These are phyloP conservation scores for Echria macrotheca DNA, from an alignment of 495 filamentous ascomycete genomes.

Conservation along the genomic window DNA sequence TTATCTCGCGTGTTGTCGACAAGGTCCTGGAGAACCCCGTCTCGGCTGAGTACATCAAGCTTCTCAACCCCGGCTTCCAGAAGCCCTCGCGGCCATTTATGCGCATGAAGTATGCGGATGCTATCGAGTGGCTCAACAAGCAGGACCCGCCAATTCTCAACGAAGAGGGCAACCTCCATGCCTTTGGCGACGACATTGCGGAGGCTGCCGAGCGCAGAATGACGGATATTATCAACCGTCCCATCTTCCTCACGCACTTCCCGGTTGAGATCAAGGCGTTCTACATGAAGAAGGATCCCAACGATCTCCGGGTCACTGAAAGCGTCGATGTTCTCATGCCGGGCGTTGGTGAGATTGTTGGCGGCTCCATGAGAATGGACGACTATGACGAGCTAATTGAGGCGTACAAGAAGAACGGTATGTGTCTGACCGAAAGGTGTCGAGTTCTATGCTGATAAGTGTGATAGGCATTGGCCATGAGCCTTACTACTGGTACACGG, in stretches of 20 bases:
- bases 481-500: conserved; percentile 98
- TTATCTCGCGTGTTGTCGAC: conserved; percentile 85
- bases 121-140: conserved; percentile 86
- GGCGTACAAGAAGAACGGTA: conserved; percentile 76
- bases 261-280: conserved; percentile 97
- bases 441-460: background rate
- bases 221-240: conserved; percentile 92
- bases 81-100: conserved; percentile 79
- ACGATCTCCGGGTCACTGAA: conserved; percentile 86
- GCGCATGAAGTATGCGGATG: conserved; percentile 92
- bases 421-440: background rate
- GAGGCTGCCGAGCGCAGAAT: conserved; percentile 95
- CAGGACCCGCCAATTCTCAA: conserved; percentile 75
- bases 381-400: conserved; percentile 86
- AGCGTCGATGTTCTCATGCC: conserved; percentile 96
- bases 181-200: conserved; percentile 96
- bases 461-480: conserved; percentile 57
- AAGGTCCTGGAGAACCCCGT: conserved; percentile 65
- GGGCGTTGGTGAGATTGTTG: conserved; percentile 78
- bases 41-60: conserved; percentile 62
- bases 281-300: conserved; percentile 92
- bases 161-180: conserved; percentile 84
- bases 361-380: conserved; percentile 94
- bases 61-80: conserved; percentile 85
- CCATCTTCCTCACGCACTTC: conserved; percentile 97